Evolutionary conservation across 345 rosid species (phyloP).

Genomic region (Boechera retrofracta): DNA sequence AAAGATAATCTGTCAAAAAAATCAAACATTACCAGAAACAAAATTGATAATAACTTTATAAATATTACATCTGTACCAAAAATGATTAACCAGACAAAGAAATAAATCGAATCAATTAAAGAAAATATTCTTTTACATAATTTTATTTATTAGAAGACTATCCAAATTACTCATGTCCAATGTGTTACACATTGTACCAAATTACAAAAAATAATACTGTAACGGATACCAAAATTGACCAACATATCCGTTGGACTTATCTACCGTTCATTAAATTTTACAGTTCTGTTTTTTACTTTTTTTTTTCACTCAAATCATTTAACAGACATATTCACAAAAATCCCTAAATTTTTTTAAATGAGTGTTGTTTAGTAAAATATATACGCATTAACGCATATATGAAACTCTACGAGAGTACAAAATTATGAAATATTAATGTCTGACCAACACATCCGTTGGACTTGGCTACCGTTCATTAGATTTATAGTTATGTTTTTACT

Average conservation of each 20-base stretch:
- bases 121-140: too few relatives aligned
- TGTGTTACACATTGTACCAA: neutral
- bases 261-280: neutral
- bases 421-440: too few relatives aligned
- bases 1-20: too few relatives aligned
- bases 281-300: neutral
- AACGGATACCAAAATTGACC: neutral
- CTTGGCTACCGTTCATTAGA: neutral
- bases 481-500: neutral
- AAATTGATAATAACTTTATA: too few relatives aligned
- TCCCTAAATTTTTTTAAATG: neutral
- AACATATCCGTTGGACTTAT: neutral
- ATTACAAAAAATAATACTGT: neutral
- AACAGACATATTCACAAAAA: neutral
- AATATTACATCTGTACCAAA: too few relatives aligned
- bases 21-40: too few relatives aligned
- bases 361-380: neutral
- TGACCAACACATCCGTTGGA: neutral
- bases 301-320: neutral
- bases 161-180: conserved; percentile 3
- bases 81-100: too few relatives aligned
- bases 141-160: neutral
- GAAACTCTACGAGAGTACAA: too few relatives aligned
- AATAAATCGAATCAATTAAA: too few relatives aligned
- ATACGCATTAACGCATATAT: too few relatives aligned